Conservation (phyloP, 306 rosid species). For the Casuarina glauca region DNA sequence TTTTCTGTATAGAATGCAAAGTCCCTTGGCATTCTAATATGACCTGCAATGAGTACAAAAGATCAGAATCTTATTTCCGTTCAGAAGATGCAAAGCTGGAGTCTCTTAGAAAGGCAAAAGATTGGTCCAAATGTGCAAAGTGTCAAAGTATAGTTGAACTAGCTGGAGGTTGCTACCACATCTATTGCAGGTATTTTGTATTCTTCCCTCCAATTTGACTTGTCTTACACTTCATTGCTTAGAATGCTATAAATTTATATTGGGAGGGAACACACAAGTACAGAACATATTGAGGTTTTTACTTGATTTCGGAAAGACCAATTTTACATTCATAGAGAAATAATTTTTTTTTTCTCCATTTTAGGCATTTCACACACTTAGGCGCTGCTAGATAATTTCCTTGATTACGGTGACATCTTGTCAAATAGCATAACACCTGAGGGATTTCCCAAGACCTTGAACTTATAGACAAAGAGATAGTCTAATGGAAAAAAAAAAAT, state of each 20-base stretch:
- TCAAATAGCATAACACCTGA: too few species aligned
- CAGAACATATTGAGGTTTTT: too few species aligned
- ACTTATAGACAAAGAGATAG: too few species aligned
- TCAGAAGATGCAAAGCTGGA: conserved; percentile 48
- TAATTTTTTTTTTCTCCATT: too few species aligned
- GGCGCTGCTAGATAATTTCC: too few species aligned
- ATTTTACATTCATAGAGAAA: too few species aligned
- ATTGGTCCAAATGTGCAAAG: conserved; percentile 59
- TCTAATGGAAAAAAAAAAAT: too few species aligned
- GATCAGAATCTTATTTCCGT: conserved; percentile 9
- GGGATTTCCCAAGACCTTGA: too few species aligned
- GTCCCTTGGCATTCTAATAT: conserved; percentile 53
- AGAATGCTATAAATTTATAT: not conserved
- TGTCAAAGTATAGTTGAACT: conserved; percentile 59
- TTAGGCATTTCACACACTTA: too few species aligned
- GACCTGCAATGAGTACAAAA: conserved; percentile 39
- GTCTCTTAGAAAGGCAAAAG: conserved; percentile 33
- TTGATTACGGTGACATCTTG: too few species aligned
- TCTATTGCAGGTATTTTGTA: conserved; percentile 53
- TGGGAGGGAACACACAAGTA: too few species aligned
- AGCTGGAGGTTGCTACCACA: conserved; percentile 61
- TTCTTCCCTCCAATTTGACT: not conserved
- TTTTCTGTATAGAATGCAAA: conserved; percentile 53
- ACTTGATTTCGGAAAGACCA: too few species aligned
- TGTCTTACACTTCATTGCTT: not conserved